phyloP scores from a whole-genome alignment of 805 yeast genomes.

The Cephaloascus fragrans region DNA sequence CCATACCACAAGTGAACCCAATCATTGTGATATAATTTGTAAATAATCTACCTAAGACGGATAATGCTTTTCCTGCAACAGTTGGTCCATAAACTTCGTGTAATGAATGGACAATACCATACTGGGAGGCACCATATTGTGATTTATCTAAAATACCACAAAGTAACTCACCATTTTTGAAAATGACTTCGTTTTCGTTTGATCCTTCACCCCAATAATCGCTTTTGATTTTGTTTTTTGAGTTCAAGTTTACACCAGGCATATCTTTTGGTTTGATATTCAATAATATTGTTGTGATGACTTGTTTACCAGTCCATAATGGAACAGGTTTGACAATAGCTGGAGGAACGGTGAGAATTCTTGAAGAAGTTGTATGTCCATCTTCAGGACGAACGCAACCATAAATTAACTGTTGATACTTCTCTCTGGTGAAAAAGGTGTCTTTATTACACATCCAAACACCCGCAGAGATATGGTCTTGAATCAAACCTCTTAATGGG shows the following conservation, averaged over 20 bases:
- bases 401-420: slow-evolving; percentile 87
- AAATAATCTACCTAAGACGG: slow-evolving; percentile 90
- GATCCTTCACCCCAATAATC: slow-evolving; percentile 92
- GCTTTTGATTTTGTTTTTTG: slow-evolving; percentile 83
- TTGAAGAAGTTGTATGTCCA: slow-evolving; percentile 73
- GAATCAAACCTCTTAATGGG: slow-evolving; percentile 97
- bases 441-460: slow-evolving; percentile 96
- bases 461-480: slow-evolving; percentile 98
- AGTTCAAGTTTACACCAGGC: slow-evolving; percentile 82
- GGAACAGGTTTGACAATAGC: slow-evolving; percentile 79
- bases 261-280: slow-evolving; percentile 80
- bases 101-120: slow-evolving; percentile 92
- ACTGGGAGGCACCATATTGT: slow-evolving; percentile 96
- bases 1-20: slow-evolving; percentile 99
- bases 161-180: slow-evolving; percentile 78
- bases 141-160: slow-evolving; percentile 95
- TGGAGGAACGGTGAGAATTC: slow-evolving; percentile 78
- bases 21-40: slow-evolving; percentile 87
- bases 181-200: slow-evolving; percentile 74
- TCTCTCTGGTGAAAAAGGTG: slow-evolving; percentile 79
- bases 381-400: slow-evolving; percentile 96
- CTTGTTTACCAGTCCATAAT: slow-evolving; percentile 97
- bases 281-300: slow-evolving; percentile 82
- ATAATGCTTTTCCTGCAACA: slow-evolving; percentile 79
- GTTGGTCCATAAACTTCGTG: slow-evolving; percentile 93